Base-by-base conservation (phyloP, 2,329 filamentous ascomycete genomes). In the Rutstroemia sp. region DNA sequence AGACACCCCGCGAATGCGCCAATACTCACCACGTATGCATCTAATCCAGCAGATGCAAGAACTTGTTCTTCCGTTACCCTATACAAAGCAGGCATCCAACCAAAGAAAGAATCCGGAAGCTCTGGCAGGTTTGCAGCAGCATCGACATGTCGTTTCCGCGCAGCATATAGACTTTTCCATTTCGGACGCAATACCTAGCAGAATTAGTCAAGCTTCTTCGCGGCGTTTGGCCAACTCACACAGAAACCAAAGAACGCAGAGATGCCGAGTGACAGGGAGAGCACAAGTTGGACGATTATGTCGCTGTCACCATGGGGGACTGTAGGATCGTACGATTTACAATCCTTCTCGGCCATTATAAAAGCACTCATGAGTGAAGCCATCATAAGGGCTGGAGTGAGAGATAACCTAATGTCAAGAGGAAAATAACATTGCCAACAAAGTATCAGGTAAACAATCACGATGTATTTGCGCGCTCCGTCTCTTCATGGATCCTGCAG, bases 141-240 rank as follows among this genome's bases (percentile, higher is more conserved):
- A 67, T 85, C 77, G 63, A 82, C 82, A 61, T 88, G 85, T 65
- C 86, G 85, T 73, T 92, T 94, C 57, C 94, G 84, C 48, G 94
- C 94, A 34, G 91, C 87, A 70, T 97, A 99, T 1, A 99, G 80
- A 21, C 85, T 80, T 49, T 89, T 87, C 94, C 94, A 99, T 83
- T 90, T 84, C 62, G 92, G 91, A 49, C 94, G 87, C 25, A 99
- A 76, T 48, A 91, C 76, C 89, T 94, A 67, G 8, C 37, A n/a
- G 9, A 17, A 57, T 74, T 39, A 74, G 67, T 53, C 57, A 42
- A 51, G 3, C 25, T 21, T 10, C 17, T 19, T 59, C 54, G 45
- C 53, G 50, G 48, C 23, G 37, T 17, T 41, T 10, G 46, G 16
- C 45, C 19, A 44, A 71, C 82, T 64, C 74, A 89, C 83, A 69